Conservation (phyloP, 768 basidiomycete species). For the Pisolithus marmoratus region DNA sequence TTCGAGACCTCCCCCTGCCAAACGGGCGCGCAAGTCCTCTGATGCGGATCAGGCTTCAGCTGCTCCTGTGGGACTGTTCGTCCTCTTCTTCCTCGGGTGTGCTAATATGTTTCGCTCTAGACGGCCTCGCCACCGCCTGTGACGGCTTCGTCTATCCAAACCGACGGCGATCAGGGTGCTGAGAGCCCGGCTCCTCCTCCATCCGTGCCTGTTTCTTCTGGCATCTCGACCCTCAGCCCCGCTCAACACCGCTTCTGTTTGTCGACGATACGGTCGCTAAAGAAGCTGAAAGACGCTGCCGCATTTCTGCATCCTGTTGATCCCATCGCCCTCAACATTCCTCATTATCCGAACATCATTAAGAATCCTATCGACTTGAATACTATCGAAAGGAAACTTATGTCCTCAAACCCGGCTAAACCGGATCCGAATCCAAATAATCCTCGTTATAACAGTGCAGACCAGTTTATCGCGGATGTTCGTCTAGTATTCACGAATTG, state of each 20-base stretch:
- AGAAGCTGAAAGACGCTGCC: constrained; percentile 76
- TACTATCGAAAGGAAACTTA: constrained; percentile 86
- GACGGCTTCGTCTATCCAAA: constrained; percentile 36
- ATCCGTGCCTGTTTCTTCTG: neutral
- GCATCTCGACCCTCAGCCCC: constrained; percentile 44
- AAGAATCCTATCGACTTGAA: constrained; percentile 91
- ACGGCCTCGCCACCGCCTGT: constrained; percentile 71
- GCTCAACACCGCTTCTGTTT: constrained; percentile 77
- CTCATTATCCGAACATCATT: constrained; percentile 84
- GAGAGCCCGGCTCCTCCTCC: constrained; percentile 12
- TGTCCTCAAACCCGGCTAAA: constrained; percentile 71
- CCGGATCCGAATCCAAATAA: constrained; percentile 64
- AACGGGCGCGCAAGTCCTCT: constrained; percentile 70
- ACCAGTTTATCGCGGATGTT: constrained; percentile 83
- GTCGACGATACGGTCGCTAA: constrained; percentile 73
- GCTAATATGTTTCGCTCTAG: constrained; percentile 50
- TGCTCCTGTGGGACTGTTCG: constrained; percentile 53
- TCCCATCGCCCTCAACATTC: constrained; percentile 72
- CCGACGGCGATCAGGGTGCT: constrained; percentile 19
- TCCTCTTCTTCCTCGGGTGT: constrained; percentile 45
- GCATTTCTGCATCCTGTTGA: constrained; percentile 91
- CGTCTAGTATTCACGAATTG: constrained; percentile 87
- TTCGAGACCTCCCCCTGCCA: constrained; percentile 71
- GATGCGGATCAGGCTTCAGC: constrained; percentile 72
- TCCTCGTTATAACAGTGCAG: constrained; percentile 70